Conservation (phyloP, 2,329 filamentous ascomycete genomes). For the Allantophomopsis lycopodina region DNA sequence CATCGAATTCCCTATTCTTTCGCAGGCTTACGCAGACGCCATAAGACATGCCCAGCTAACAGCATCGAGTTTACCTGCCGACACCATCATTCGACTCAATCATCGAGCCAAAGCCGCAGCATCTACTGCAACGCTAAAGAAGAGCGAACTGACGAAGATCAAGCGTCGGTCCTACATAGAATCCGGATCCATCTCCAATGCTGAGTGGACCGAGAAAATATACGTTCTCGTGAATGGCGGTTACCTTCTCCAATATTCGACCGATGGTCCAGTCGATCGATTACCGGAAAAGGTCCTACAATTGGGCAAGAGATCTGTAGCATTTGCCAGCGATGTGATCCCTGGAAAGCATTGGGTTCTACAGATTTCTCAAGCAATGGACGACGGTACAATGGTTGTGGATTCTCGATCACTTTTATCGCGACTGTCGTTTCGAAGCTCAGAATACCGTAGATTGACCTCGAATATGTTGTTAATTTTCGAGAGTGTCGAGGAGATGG, state of each 20-base stretch:
- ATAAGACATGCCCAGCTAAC: conserved; percentile 61
- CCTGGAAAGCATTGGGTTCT: conserved; percentile 71
- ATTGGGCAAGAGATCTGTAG: conserved; percentile 61
- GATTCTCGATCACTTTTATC: conserved; percentile 50
- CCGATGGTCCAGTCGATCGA: conserved; percentile 55
- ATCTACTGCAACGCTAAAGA: conserved; percentile 23
- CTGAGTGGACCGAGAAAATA: conserved; percentile 59
- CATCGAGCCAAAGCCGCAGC: conserved; percentile 23
- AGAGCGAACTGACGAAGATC: conserved; percentile 6
- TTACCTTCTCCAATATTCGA: conserved; percentile 61
- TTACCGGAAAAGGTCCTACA: conserved; percentile 62
- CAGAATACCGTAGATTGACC: conserved; percentile 37
- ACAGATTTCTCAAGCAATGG: conserved; percentile 54
- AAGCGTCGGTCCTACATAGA: conserved; percentile 14
- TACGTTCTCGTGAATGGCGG: conserved; percentile 58
- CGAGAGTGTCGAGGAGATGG: conserved; percentile 60
- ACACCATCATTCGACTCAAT: conserved; percentile 48
- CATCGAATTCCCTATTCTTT: conserved; percentile 56
- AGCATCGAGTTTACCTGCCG: conserved; percentile 52
- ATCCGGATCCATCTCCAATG: conserved; percentile 21
- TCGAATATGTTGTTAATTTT: conserved; percentile 61
- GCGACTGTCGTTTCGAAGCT: conserved; percentile 44
- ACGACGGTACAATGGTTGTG: conserved; percentile 33
- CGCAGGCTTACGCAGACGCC: conserved; percentile 77
- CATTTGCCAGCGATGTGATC: conserved; percentile 68